Conservation (phyloP, 1,284 basidiomycete genomes). For the Tetrapyrgos nigripes region DNA sequence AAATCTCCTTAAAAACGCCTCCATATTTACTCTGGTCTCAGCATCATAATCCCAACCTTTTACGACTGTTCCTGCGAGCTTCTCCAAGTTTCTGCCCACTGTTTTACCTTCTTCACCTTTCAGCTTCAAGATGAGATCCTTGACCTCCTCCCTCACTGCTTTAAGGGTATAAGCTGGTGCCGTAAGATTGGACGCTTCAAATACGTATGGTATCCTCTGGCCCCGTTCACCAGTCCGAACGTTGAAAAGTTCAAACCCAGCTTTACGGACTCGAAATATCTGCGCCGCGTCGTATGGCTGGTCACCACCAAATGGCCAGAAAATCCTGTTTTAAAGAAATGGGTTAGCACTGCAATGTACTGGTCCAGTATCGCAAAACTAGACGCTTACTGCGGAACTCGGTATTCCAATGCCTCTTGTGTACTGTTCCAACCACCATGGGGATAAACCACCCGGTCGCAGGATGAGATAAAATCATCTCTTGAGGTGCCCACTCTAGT, state of each 20-base stretch:
- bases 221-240: constrained; percentile 6
- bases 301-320: constrained; percentile 12
- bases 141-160: constrained; percentile 2
- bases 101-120: constrained; percentile 5
- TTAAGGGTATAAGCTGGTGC: constrained; percentile 1
- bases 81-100: constrained; percentile 9
- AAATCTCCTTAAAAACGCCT: neutral
- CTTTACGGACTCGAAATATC: neutral
- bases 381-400: constrained; percentile 4
- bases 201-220: constrained; percentile 4
- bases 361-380: too few relatives aligned
- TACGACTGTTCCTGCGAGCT: neutral
- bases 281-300: constrained; percentile 10
- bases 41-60: neutral
- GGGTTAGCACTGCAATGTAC: too few relatives aligned
- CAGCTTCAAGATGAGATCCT: neutral
- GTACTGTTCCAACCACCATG: constrained; percentile 13
- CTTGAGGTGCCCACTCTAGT: constrained; percentile 7
- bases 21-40: constrained; percentile 3
- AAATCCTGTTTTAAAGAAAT: neutral
- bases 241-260: constrained; percentile 9
- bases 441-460: constrained; percentile 10
- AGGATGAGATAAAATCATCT: constrained; percentile 1
- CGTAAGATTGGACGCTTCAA: neutral
- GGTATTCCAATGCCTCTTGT: constrained; percentile 3